Evolutionary conservation across 768 basidiomycete genomes (phyloP).

Genomic region (Rhodotorula toruloides): DNA sequence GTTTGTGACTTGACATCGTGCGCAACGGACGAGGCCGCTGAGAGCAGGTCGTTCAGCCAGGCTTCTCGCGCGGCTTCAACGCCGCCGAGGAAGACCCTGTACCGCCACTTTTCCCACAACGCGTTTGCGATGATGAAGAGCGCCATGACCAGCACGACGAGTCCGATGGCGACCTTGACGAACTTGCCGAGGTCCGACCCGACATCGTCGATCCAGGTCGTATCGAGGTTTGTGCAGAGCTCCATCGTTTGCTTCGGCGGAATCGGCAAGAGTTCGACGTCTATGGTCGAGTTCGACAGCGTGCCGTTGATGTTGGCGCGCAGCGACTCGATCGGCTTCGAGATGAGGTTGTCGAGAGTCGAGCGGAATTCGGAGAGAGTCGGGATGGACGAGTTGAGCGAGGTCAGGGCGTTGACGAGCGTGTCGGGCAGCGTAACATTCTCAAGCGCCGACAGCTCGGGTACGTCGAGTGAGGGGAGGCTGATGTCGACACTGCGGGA

Average conservation of each 20-base stretch:
- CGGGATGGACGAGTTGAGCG: slow-evolving; percentile 75
- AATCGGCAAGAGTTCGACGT: slow-evolving; percentile 67
- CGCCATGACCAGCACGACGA: slow-evolving; percentile 67
- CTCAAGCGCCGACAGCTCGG: slow-evolving; percentile 65
- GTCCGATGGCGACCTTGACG: slow-evolving; percentile 69
- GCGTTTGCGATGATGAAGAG: slow-evolving; percentile 69
- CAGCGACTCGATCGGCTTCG: slow-evolving; percentile 74
- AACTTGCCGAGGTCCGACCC: slow-evolving; percentile 71
- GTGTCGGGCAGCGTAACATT: slow-evolving; percentile 74
- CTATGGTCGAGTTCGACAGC: slow-evolving; percentile 56
- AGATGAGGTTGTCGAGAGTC: slow-evolving; percentile 56
- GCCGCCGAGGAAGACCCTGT: slow-evolving; percentile 64
- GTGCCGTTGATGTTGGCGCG: slow-evolving; percentile 87
- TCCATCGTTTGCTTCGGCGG: slow-evolving; percentile 63
- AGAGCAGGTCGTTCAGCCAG: slow-evolving; percentile 61
- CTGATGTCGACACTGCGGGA: slow-evolving; percentile 41
- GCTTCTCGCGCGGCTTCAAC: slow-evolving; percentile 67
- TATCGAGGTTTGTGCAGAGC: slow-evolving; percentile 74
- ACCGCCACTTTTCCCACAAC: slow-evolving; percentile 81
- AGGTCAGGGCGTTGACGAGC: slow-evolving; percentile 66
- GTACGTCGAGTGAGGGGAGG: slow-evolving; percentile 67
- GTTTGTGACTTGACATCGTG: background rate
- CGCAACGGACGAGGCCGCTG: slow-evolving; percentile 36
- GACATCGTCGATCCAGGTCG: slow-evolving; percentile 77
- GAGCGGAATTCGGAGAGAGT: slow-evolving; percentile 69